Percentiles rank a stretch among this genome's conserved stretches.
phyloP scores from a whole-genome alignment of 192 early-diverging fungal genomes.

The Pilaira anomala region DNA sequence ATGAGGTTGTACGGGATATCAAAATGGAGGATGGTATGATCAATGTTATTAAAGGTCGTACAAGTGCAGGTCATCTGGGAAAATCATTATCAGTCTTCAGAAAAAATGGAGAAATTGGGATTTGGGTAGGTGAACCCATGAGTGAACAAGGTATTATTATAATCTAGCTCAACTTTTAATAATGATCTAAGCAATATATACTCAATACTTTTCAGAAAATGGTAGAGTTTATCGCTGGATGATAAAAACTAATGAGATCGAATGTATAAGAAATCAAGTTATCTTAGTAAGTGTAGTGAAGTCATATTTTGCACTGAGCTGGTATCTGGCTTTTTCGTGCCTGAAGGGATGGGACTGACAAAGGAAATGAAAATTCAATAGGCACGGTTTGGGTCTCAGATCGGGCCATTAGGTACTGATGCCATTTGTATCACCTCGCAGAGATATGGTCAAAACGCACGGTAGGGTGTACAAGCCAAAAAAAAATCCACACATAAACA shows the following conservation, averaged over 20 bases:
- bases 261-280: slow-evolving; percentile 16
- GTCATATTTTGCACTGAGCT: background rate
- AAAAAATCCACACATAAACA: background rate
- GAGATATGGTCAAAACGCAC: slow-evolving; percentile 14
- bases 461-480: slow-evolving; percentile 5
- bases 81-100: slow-evolving; percentile 9
- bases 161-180: background rate
- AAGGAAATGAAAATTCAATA: background rate
- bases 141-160: slow-evolving; percentile 23
- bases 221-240: slow-evolving; percentile 29
- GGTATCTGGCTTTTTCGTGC: background rate
- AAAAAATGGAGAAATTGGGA: background rate
- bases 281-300: slow-evolving; percentile 3
- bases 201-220: slow-evolving; percentile 21
- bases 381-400: slow-evolving; percentile 30
- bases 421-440: slow-evolving; percentile 22
- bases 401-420: background rate
- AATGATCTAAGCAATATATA: background rate
- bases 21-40: slow-evolving; percentile 8
- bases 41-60: slow-evolving; percentile 15
- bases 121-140: slow-evolving; percentile 41
- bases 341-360: background rate
- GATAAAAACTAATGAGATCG: background rate
- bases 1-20: slow-evolving; percentile 13
- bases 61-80: slow-evolving; percentile 32